These are phyloP conservation scores for Fusarium zealandicum DNA, from an alignment of 2,329 filamentous ascomycete genomes.

Conservation along the genomic window DNA sequence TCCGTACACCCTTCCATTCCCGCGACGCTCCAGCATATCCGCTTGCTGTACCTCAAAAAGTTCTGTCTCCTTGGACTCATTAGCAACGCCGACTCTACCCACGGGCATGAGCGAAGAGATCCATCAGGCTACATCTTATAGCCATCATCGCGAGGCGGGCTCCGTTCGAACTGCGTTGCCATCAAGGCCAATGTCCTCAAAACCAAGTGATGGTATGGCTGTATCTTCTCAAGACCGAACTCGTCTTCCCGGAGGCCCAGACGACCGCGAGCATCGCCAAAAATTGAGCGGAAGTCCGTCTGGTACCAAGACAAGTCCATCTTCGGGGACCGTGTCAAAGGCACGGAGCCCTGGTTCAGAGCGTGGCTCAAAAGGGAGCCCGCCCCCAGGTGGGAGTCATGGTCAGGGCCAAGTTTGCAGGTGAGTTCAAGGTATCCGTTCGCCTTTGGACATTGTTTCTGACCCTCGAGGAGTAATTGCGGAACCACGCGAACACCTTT, in stretches of 20 bases:
- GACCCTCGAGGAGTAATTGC: slow-evolving; percentile 74
- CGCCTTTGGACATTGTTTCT: slow-evolving; percentile 3
- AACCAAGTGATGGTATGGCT: slow-evolving; percentile 36
- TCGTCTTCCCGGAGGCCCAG: slow-evolving; percentile 35
- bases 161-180: slow-evolving; percentile 49
- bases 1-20: slow-evolving; percentile 14
- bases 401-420: slow-evolving; percentile 73
- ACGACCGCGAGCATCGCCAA: slow-evolving; percentile 29
- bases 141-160: slow-evolving; percentile 43
- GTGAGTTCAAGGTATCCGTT: slow-evolving; percentile 52
- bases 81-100: slow-evolving; percentile 14
- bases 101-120: slow-evolving; percentile 45
- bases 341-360: slow-evolving; percentile 43
- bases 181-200: slow-evolving; percentile 48
- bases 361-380: slow-evolving; percentile 30
- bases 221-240: slow-evolving; percentile 31
- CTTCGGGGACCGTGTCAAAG: slow-evolving; percentile 38
- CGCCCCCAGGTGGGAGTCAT: slow-evolving; percentile 44
- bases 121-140: slow-evolving; percentile 36
- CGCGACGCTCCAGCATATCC: slow-evolving; percentile 2
- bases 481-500: slow-evolving; percentile 91
- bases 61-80: slow-evolving; percentile 6
- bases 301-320: slow-evolving; percentile 37
- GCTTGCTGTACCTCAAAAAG: slow-evolving; percentile 1
- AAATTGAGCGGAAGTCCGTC: slow-evolving; percentile 41